Base-by-base conservation (phyloP, 768 basidiomycete genomes). In the Amanita thiersii region DNA sequence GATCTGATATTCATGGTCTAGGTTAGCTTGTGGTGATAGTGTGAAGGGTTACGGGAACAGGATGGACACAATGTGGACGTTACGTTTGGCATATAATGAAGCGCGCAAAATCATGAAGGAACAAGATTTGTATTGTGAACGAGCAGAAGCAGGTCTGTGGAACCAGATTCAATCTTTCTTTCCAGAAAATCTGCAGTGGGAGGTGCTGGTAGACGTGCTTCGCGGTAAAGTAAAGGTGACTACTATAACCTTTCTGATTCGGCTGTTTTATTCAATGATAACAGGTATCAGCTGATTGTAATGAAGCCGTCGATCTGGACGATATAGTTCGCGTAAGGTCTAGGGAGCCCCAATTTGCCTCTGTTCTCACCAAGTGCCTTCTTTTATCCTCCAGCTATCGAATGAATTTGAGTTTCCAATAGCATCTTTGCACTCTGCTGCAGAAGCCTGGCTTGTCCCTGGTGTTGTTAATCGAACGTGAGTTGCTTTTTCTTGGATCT, bases 401-500 rank as follows among this genome's bases (percentile, higher is more conserved):
- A 87, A 94, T 55, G 92, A 96, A 60, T 97, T 93, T 68, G 64
- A 88, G 51, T 91, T 90, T 54, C 72, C 78, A 1, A 69, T 92
- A 20, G 76, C 84, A 4, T 82, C 86, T 4, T 79, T 92, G 54
- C 88, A 92, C 52, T 84, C 88, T 54, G 92, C 90, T 5, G 81
- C 88, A 41, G 90, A 94, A 57, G 78, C 89, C 1, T 96, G 88
- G 61, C 72, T 96, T n/a, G 83, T 92, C 17, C 87, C 91, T 1
- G 77, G 78, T 17, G 62, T 84, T 3, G 62, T 97, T 47, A 93
- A 90, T 60, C 65, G 73, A 57, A 77, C 81, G 47, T 92, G 70
- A 51, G 75, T 20, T 29, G 10, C 14, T 29, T 20, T 19, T 6
- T 30, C 25, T 11, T 3, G 17, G 42, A 4, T 23, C 21, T 5